Evolutionary conservation across 345 rosid species (phyloP), one percentile per base, ranked within the genome.

Genomic region (Iberis pinnata): DNA sequence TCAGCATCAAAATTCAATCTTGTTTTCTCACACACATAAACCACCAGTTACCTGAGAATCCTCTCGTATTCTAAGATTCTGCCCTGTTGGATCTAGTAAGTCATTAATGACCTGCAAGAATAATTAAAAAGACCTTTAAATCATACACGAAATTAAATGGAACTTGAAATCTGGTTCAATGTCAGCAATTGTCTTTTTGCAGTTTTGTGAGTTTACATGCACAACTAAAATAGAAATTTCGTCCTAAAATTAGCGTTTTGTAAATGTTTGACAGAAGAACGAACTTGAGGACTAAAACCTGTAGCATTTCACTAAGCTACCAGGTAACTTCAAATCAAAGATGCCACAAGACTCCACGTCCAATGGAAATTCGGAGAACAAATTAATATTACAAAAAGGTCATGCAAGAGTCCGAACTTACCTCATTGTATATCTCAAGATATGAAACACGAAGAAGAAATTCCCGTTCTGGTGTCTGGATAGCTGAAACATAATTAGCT

Each of bases 361-460:
- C 61, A 16, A 12, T 45, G 19, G 16, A 43, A 66, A 13, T 26
- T 26, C 32, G 18, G 15, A 43, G 8, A 37, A 29, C 22, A 53
- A 19, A 4, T 24, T 35, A 22, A 43, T 0, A 53, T 16, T 22
- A 46, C 38, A 53, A 53, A 50, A 20, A 53, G 29, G 37, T 42
- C 7, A 42, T 24, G 27, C 39, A 42, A 33, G 48, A 48, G 18
- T 33, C 22, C 36, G 46, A 29, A 18, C 58, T 20, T 42, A 83
- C 98, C 98, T 86, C 95, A 49, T 90, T 90, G 76, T 90, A 90
- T 48, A 90, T 90, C 69, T 90, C 98, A 56, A 90, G 69, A 70
- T 90, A 90, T n/a, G 96, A 90, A 68, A 90, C 94, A 19, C 95
- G 98, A 55, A 90, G 94, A 69, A 90, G 95, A 72, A 81, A 90